Evolutionary conservation across 2,329 filamentous ascomycete species (phyloP), one percentile per base, ranked within the genome.

Genomic region (Diaporthe destruens): DNA sequence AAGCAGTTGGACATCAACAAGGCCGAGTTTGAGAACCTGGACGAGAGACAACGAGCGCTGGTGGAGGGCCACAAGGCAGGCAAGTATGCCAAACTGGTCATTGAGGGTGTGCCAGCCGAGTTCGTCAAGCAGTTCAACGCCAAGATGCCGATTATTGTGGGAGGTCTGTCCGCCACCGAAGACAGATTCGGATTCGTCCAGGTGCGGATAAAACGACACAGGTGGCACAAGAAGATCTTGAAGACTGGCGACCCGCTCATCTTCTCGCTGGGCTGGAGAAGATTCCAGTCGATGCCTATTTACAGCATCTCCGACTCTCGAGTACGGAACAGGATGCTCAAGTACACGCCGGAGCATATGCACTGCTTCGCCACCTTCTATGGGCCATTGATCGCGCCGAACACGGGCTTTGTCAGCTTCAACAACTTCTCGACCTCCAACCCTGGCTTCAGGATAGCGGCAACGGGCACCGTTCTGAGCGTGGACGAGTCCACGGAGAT

Each of bases 261-360:
- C 80, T 96, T 99, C 86, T 98, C 95, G 2, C 88, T 99, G 55
- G 96, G 96, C 54, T 99, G 96, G 96, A 89, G 96, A 66, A 90
- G 96, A 74, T 99, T 99, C 86, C 96, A 98, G 83, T 92, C 93
- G 7, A 86, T 96, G 77, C 96, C 96, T 23, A 91, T 98, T 73
- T 99, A 98, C 89, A 96, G 93, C 84, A 98, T 96, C 72, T 96
- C 94, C 32, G 96, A 98, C 82, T 97, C 94, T 74, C 91, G 96
- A 77, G 97, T 94, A 34, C 89, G 96, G 75, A 98, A 98, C 83
- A 92, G 96, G 72, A 98, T 99, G 96, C 89, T 99, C 75, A 99
- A 99, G 83, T 99, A 99, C 83, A 98, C 96, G 0, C 97, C 96
- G 0, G 97, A 99, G 85, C 96, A 99, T 80, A 98, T 98, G 95